These are phyloP conservation scores for Xylariaceae sp. DNA, from an alignment of 2,329 filamentous ascomycete species.

Conservation along the genomic window DNA sequence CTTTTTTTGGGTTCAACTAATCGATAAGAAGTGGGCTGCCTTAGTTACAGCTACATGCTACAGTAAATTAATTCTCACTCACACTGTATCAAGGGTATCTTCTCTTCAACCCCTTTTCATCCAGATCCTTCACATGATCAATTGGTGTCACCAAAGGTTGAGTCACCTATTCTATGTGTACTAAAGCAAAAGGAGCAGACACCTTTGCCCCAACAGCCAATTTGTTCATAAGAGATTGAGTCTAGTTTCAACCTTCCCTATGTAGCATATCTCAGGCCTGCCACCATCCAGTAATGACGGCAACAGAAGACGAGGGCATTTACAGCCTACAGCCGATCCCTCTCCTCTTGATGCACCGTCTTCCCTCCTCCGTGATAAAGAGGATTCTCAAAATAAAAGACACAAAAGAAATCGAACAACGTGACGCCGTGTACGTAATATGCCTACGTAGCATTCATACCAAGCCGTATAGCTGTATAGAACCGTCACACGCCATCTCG, in stretches of 20 bases:
- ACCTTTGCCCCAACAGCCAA: no score
- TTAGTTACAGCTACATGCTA: no score
- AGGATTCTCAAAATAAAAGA: slow-evolving; percentile 11
- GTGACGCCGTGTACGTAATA: slow-evolving; percentile 33
- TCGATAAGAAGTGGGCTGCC: slow-evolving; percentile 12
- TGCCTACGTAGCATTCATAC: slow-evolving; percentile 31
- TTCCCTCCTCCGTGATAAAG: no score
- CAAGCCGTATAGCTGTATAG: slow-evolving; percentile 30
- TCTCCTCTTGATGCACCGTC: slow-evolving; percentile 24
- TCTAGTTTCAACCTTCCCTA: slow-evolving; percentile 18
- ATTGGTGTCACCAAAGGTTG: no score
- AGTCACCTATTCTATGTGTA: no score
- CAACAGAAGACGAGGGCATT: slow-evolving; percentile 20
- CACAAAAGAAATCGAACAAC: slow-evolving; percentile 20
- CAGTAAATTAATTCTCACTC: no score
- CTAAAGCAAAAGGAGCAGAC: no score
- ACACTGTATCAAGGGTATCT: no score
- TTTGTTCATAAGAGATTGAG: no score
- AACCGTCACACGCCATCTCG: slow-evolving; percentile 26
- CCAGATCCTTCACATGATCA: no score
- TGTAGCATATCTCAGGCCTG: slow-evolving; percentile 21
- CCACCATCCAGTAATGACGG: slow-evolving; percentile 17
- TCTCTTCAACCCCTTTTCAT: no score
- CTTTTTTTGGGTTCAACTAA: slow-evolving; percentile 13
- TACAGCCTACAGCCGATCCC: slow-evolving; percentile 22